These are phyloP conservation scores for Schwanniomyces pseudopolymorphus DNA, from an alignment of 805 yeast genomes.

Conservation along the genomic window DNA sequence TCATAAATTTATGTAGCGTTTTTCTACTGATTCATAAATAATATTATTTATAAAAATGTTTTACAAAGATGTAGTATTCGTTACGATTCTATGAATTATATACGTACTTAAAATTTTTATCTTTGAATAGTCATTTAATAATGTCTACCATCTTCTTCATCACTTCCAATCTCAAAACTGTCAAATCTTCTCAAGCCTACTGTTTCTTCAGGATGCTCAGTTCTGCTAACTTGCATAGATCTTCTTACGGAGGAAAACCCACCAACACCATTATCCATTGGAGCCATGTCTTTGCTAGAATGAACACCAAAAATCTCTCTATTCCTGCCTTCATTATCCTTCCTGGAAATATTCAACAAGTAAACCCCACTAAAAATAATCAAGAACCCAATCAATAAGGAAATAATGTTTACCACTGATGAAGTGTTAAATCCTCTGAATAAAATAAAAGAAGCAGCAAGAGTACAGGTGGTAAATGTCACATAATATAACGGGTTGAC, in stretches of 20 bases:
- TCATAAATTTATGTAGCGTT: constrained; percentile 1
- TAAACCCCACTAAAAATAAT: constrained; percentile 88
- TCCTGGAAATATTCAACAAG: constrained; percentile 73
- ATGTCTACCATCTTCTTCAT: constrained; percentile 21
- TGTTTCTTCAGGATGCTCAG: constrained; percentile 41
- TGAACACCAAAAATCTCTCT: constrained; percentile 63
- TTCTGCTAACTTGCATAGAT: constrained; percentile 65
- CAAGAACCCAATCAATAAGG: constrained; percentile 79
- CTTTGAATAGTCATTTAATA: neutral
- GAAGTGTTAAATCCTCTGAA: constrained; percentile 87
- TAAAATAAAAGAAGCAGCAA: constrained; percentile 80
- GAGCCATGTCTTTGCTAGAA: constrained; percentile 51
- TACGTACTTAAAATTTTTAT: too few relatives aligned
- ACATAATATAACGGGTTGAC: constrained; percentile 91
- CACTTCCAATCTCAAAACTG: constrained; percentile 52
- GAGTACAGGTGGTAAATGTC: constrained; percentile 84
- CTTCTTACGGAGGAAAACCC: constrained; percentile 71
- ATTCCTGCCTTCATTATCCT: constrained; percentile 51
- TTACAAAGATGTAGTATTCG: neutral
- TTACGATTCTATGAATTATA: neutral
- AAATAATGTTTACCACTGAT: constrained; percentile 73
- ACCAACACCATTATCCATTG: constrained; percentile 81
- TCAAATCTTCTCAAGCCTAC: constrained; percentile 61
- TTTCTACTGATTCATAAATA: constrained; percentile 2
- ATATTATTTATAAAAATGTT: neutral